Base-by-base conservation (phyloP, 306 rosid genomes). In the Calophaca sinica region DNA sequence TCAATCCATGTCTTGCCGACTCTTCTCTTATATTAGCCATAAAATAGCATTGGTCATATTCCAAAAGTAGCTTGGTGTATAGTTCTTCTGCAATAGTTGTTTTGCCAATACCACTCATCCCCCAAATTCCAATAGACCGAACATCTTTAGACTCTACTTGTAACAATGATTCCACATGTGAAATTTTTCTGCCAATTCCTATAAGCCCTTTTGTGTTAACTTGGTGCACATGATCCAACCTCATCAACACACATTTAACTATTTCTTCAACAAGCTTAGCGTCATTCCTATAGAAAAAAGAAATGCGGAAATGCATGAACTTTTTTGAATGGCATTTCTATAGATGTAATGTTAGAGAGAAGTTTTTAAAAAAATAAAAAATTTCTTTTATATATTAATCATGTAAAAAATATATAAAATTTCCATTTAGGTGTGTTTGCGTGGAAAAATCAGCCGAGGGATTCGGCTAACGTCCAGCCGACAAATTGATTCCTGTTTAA, bases 51-150 rank as follows among this genome's bases (percentile, higher is more conserved):
- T 67, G 35, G 9, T 77, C 86, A 15, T 33, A 82, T 13, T 49
- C 57, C 35, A 0, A 29, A 11, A 14, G 3, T 0, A 76, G 12
- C 51, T n/a, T 54, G 1, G 5, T 2, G 49, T 5, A 76, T 14
- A 81, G 2, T 28, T 31, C 51, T 33, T 41, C 36, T 0, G 81
- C 78, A 38, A 76, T 57, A 0, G 81, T 76, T 9, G 85, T 81
- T 5, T 70, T 78, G 5, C 81, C 76, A 0, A 76, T 36, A 1
- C 81, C 79, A 1, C 65, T 62, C 59, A 81, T 70, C 4, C 75
- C 85, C 79, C 79, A 70, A 1, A 81, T 76, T 31, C 81, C 81
- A 38, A 81, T 15, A 2, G 67, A 3, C 0, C 11, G 50, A 0
- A 76, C 78, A 65, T 20, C 41, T 4, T 2, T 0, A 3, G 45